Evolutionary conservation across 805 yeast species (phyloP).

Genomic region (Candida oleophila): DNA sequence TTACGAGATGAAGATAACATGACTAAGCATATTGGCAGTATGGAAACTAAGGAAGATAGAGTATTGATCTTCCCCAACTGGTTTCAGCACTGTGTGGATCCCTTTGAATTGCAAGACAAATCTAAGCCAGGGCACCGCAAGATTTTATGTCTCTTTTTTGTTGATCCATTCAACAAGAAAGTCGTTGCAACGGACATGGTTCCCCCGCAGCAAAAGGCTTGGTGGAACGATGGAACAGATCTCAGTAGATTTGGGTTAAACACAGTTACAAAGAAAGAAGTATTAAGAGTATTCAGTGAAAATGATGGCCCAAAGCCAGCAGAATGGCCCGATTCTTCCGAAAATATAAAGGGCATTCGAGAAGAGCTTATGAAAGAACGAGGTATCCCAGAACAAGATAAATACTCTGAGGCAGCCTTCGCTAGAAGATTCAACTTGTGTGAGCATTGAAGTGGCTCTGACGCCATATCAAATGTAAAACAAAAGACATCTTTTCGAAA

Average conservation of each 20-base stretch:
- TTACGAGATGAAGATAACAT: constrained; percentile 19
- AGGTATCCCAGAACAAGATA: constrained; percentile 12
- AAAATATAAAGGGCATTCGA: constrained; percentile 25
- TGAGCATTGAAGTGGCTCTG: constrained; percentile 36
- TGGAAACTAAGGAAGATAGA: constrained; percentile 18
- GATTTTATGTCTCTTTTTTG: constrained; percentile 39
- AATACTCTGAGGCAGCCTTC: constrained; percentile 10
- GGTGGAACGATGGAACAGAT: constrained; percentile 2
- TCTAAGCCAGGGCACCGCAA: constrained; percentile 37
- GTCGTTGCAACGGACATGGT: constrained; percentile 23
- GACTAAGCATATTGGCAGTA: constrained; percentile 15
- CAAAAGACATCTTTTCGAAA: too few species aligned
- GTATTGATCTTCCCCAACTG: constrained; percentile 30
- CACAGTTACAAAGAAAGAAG: background rate
- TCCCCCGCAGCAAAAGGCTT: constrained; percentile 25
- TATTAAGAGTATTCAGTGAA: background rate
- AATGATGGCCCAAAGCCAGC: background rate
- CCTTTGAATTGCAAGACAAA: constrained; percentile 34
- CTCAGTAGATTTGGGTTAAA: background rate
- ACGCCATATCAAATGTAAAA: too few species aligned
- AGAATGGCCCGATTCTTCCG: constrained; percentile 18
- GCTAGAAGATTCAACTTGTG: constrained; percentile 26
- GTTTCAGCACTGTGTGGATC: constrained; percentile 39
- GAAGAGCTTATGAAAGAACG: constrained; percentile 29
- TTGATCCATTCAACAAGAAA: constrained; percentile 28